Evolutionary conservation across 306 rosid species (phyloP), one percentile per base, ranked within the genome.

Genomic region (Sicyos edulis): DNA sequence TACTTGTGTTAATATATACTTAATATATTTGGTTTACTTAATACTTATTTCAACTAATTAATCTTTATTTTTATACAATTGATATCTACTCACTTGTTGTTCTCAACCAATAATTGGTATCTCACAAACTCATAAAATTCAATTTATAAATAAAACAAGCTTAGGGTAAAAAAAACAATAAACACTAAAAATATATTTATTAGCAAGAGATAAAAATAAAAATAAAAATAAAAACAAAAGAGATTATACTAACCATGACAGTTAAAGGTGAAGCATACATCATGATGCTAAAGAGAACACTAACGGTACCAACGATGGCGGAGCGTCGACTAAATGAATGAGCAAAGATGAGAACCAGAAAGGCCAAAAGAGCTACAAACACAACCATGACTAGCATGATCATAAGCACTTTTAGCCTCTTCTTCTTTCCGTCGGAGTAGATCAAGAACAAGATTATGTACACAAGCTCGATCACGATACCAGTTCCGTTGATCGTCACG

Each of bases 221-320:
- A 32, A 32, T 32, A 2, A 32, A 32, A 32, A 32, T 32, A 5
- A 32, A 32, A 32, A 32, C 2, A 32, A 32, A 32, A 5, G 5
- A 32, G 5, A 37, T 37, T 5, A 37, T 37, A 58, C 54, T 55
- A 0, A 92, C 98, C 88, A 95, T 95, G 77, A 95, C 66, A 0
- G 91, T 34, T 57, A 95, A 76, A 2, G 99, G 97, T 0, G 99
- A 68, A 68, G 96, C 99, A 52, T 87, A 95, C 97, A 95, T 95
- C 95, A 89, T 83, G 69, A 91, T 79, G 86, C 87, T 95, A 80
- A 83, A 87, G 54, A 86, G 37, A 16, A 88, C 83, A 78, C 88
- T 80, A 1, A 82, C 56, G 54, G 84, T 71, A 66, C 99, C 99
- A 10, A 89, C 97, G 54, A 95, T 17, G 3, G 77, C 21, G 22